Conservation (phyloP, 1,284 basidiomycete species). For the Pterulicium gracile region DNA sequence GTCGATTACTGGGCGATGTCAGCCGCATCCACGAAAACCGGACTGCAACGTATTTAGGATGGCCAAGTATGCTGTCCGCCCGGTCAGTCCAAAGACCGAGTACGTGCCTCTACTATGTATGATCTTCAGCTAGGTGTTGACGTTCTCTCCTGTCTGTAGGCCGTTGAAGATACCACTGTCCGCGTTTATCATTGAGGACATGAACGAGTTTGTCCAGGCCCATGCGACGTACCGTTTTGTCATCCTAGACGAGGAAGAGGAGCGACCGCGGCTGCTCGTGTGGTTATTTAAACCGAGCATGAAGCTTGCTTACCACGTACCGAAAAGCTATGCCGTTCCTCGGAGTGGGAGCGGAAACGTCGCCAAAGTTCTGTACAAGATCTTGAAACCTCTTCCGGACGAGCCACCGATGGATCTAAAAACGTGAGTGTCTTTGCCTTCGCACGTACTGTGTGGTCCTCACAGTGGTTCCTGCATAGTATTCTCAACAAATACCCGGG, state of each 20-base stretch:
- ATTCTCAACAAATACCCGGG: conserved; percentile 59
- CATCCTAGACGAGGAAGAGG: conserved; percentile 73
- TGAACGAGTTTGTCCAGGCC: conserved; percentile 79
- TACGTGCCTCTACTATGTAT: conserved; percentile 24
- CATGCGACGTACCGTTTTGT: conserved; percentile 87
- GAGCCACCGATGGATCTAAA: conserved; percentile 40
- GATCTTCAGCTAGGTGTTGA: conserved; percentile 5
- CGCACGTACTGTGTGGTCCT: conserved; percentile 7
- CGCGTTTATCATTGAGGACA: conserved; percentile 77
- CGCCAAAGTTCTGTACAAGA: conserved; percentile 69
- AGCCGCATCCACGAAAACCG: conserved; percentile 26
- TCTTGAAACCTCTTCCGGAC: conserved; percentile 37
- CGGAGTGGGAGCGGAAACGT: conserved; percentile 51
- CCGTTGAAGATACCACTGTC: conserved; percentile 60
- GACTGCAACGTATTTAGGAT: conserved; percentile 48
- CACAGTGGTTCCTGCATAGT: conserved; percentile 20
- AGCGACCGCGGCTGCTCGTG: conserved; percentile 68
- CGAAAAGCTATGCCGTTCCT: conserved; percentile 44
- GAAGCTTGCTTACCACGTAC: conserved; percentile 58
- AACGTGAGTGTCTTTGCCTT: conserved; percentile 28
- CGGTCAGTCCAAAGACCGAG: conserved; percentile 54
- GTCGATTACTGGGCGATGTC: conserved; percentile 61
- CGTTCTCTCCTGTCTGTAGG: conserved; percentile 24
- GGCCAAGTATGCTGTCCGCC: conserved; percentile 73
- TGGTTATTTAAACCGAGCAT: conserved; percentile 89